Base-by-base conservation (phyloP, 768 basidiomycete genomes). In the Rhodotorula babjevae region DNA sequence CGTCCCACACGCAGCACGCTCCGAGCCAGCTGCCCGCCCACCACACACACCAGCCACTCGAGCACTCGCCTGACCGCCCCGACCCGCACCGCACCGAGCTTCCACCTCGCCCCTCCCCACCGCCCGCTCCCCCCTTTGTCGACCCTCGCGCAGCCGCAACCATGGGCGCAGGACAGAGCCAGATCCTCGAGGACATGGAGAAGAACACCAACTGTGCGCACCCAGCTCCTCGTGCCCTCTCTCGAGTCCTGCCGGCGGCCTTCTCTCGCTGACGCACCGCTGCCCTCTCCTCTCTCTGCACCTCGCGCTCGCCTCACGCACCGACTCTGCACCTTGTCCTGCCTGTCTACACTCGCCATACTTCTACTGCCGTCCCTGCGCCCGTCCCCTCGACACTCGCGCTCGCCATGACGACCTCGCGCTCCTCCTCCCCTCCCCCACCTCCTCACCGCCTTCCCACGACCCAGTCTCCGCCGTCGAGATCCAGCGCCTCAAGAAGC, bases 111-210 rank as follows among this genome's bases (percentile, higher is more conserved):
- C n/a, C 53, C 27, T n/a, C 53, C 53, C n/a, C 29, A 7, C 53
- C 27, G 53, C 53, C 27, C 53, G 27, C 29, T 14, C 53, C 27
- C 25, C 50, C 27, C 53, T 29, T 55, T 29, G 53, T n/a, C 53
- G n/a, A 53, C 27, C 50, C 44, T 18, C 44, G 14, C 44, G 49
- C 49, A 21, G 7, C 23, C 18, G 33, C 36, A 77, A 82, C 49
- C 21, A 83, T 83, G 83, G 83, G 83, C 72, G 81, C 82, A 72
- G 81, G 80, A 63, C 82, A 82, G 74, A 95, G 93, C 65, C 91
- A 93, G 82, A 93, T 97, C 77, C 92, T 97, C 88, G 90, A 92
- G 85, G 93, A 97, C 83, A 93, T 98, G 90, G 89, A 94, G 84
- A 90, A 86, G 86, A 88, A 88, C 79, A 93, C 96, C 80, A 99